Conservation (phyloP, 345 rosid species). For the Murraya koenigii region DNA sequence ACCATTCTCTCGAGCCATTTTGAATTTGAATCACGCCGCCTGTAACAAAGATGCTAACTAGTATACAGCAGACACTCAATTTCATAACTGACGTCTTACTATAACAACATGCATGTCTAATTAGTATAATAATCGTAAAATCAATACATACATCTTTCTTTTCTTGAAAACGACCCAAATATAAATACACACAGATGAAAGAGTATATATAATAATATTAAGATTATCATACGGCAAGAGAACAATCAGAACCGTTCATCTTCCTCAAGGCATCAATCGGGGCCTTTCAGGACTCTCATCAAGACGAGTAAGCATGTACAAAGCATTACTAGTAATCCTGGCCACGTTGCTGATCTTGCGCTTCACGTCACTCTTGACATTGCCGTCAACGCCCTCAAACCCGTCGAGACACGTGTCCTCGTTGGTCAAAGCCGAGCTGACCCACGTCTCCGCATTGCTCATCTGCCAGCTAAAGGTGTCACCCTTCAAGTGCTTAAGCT, state of each 20-base stretch:
- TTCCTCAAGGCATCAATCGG: slow-evolving; percentile 19
- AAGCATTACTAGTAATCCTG: slow-evolving; percentile 76
- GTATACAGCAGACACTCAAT: too few relatives aligned
- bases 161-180: too few relatives aligned
- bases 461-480: slow-evolving; percentile 57
- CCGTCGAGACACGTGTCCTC: slow-evolving; percentile 94
- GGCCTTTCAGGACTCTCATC: slow-evolving; percentile 35
- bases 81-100: too few relatives aligned
- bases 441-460: slow-evolving; percentile 87
- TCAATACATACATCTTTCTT: too few relatives aligned
- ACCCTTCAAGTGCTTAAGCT: slow-evolving; percentile 57
- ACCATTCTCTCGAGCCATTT: too few relatives aligned
- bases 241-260: slow-evolving; percentile 19
- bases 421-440: slow-evolving; percentile 75
- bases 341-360: slow-evolving; percentile 57
- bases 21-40: too few relatives aligned
- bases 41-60: too few relatives aligned
- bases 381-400: slow-evolving; percentile 43
- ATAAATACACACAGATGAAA: too few relatives aligned
- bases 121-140: too few relatives aligned
- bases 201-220: too few relatives aligned
- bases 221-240: not conserved
- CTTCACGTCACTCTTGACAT: slow-evolving; percentile 43
- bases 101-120: too few relatives aligned
- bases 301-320: slow-evolving; percentile 72